These are phyloP conservation scores for Tetraselmis chui DNA, from an alignment of 139 green algal species.

Conservation along the genomic window DNA sequence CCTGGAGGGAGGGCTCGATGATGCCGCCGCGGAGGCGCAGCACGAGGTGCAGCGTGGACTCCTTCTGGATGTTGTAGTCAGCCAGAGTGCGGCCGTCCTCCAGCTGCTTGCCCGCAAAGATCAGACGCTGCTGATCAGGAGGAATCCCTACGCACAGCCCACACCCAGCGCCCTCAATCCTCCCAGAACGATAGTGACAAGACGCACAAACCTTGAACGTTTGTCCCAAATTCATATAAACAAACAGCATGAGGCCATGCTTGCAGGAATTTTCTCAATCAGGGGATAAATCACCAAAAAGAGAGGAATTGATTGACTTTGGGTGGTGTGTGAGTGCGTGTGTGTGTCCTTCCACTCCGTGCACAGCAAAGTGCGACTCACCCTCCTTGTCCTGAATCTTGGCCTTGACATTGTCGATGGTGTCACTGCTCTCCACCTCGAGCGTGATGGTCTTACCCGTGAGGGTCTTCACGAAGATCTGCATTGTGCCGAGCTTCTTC, in stretches of 20 bases:
- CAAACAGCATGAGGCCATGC: no score
- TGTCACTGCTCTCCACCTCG: constrained; percentile 47
- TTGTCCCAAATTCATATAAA: no score
- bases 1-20: constrained; percentile 98
- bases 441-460: constrained; percentile 94
- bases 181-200: no score
- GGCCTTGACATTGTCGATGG: constrained; percentile 37
- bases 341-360: no score
- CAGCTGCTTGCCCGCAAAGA: constrained; percentile 95
- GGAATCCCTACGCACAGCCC: no score
- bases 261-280: no score
- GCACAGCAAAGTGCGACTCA: no score
- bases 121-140: constrained; percentile 88
- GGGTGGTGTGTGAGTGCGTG: no score
- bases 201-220: no score
- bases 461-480: constrained; percentile 87
- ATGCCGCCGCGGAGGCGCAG: constrained; percentile 94
- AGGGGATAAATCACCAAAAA: no score
- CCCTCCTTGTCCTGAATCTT: constrained; percentile 60
- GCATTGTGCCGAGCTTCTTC: constrained; percentile 44
- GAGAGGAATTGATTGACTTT: no score
- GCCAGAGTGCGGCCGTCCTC: constrained; percentile 87
- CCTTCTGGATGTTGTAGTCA: constrained; percentile 94
- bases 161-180: no score
- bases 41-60: constrained; percentile 98